Percentiles rank a stretch among this genome's conserved stretches.
Conservation (phyloP, 2,329 filamentous ascomycete species). For the Colletotrichum brevisporum region DNA sequence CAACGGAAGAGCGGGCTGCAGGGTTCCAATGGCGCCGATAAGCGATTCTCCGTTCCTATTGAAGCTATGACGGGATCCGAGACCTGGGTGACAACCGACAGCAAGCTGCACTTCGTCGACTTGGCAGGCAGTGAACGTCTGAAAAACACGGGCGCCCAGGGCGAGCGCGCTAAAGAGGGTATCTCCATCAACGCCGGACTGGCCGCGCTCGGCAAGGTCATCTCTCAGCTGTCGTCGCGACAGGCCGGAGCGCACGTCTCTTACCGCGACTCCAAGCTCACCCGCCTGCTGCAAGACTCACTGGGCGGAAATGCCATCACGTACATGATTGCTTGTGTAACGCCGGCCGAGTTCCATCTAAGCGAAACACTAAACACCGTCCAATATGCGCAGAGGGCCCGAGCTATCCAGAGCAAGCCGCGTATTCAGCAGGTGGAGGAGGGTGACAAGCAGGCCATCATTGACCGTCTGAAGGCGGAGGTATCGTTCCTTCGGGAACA, state of each 20-base stretch:
- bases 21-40: slow-evolving; percentile 74
- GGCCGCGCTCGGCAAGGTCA: slow-evolving; percentile 96
- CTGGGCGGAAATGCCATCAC: slow-evolving; percentile 97
- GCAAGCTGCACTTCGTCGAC: slow-evolving; percentile 99
- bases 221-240: slow-evolving; percentile 95
- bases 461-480: slow-evolving; percentile 93
- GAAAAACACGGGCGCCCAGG: slow-evolving; percentile 97
- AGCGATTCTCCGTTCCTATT: slow-evolving; percentile 87
- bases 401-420: slow-evolving; percentile 97
- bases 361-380: slow-evolving; percentile 98
- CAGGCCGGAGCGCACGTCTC: slow-evolving; percentile 92
- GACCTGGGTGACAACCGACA: slow-evolving; percentile 87
- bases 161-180: slow-evolving; percentile 93
- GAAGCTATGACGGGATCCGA: slow-evolving; percentile 82
- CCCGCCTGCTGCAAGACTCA: slow-evolving; percentile 94
- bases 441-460: slow-evolving; percentile 91
- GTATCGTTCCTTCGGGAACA: slow-evolving; percentile 95
- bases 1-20: slow-evolving; percentile 79
- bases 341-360: slow-evolving; percentile 94
- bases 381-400: slow-evolving; percentile 94
- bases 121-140: slow-evolving; percentile 95
- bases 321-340: slow-evolving; percentile 99
- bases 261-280: slow-evolving; percentile 98
- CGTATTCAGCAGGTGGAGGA: slow-evolving; percentile 96
- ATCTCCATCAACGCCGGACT: slow-evolving; percentile 98